Conservation (phyloP, 345 rosid genomes). For the Citrus glauca region DNA sequence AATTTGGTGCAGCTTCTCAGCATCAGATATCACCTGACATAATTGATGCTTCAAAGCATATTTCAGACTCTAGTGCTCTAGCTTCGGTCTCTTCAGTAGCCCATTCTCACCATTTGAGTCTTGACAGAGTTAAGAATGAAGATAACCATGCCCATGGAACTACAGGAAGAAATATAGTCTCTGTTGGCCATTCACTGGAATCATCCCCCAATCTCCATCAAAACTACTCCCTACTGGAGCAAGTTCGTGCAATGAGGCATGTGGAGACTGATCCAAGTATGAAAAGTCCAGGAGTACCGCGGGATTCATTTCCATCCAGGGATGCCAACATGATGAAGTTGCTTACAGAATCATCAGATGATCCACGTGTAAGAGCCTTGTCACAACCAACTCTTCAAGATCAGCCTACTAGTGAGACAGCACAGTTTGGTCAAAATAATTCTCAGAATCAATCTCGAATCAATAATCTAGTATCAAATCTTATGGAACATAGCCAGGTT, state of each 20-base stretch:
- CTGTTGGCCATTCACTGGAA: conserved; percentile 13
- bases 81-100: conserved; percentile 8
- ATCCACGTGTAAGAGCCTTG: conserved; percentile 16
- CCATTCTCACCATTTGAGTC: conserved; percentile 21
- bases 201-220: conserved; percentile 12
- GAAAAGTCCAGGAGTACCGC: conserved; percentile 25
- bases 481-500: conserved; percentile 19
- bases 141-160: conserved; percentile 12
- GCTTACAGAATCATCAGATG: conserved; percentile 23
- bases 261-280: conserved; percentile 23
- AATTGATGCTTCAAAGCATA: conserved; percentile 11
- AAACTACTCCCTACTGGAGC: conserved; percentile 26
- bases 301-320: conserved; percentile 19
- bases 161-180: conserved; percentile 16
- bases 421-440: conserved; percentile 13
- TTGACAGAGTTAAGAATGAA: conserved; percentile 16
- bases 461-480: conserved; percentile 12
- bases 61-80: conserved; percentile 15
- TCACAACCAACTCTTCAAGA: conserved; percentile 20
- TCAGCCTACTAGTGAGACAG: conserved; percentile 20
- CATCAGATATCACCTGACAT: conserved; percentile 21
- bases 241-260: conserved; percentile 29
- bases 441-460: conserved; percentile 25
- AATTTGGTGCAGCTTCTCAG: conserved; percentile 11
- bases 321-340: conserved; percentile 24